These are phyloP conservation scores for Suillus paluster DNA, from an alignment of 768 basidiomycete species.

Conservation along the genomic window DNA sequence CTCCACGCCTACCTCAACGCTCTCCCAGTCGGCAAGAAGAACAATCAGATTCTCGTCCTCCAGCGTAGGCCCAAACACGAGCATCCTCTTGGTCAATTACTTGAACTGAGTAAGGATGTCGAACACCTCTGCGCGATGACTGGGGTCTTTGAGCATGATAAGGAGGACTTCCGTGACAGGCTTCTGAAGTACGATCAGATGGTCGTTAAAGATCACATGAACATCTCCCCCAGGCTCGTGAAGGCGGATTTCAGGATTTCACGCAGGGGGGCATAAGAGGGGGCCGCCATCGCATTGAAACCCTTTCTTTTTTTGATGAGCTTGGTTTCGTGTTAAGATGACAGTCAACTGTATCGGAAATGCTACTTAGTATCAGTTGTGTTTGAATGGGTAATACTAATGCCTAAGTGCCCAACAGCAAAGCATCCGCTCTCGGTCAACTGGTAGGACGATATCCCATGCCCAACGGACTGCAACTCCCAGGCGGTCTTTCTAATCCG, in stretches of 20 bases:
- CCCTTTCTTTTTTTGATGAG: no score
- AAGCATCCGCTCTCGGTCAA: no score
- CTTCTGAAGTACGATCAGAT: slow-evolving; percentile 16
- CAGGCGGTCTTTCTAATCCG: no score
- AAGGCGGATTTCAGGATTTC: slow-evolving; percentile 12
- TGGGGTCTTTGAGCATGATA: slow-evolving; percentile 24
- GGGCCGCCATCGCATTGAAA: slow-evolving; percentile 5
- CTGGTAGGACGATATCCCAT: no score
- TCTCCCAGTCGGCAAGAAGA: slow-evolving; percentile 24
- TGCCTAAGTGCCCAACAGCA: no score
- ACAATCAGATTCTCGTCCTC: slow-evolving; percentile 27
- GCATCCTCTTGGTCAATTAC: slow-evolving; percentile 8
- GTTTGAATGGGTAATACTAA: no score
- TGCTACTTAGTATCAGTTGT: no score
- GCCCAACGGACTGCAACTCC: no score
- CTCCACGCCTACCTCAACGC: slow-evolving; percentile 25
- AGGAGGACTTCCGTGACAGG: slow-evolving; percentile 28
- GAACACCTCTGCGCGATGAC: slow-evolving; percentile 22
- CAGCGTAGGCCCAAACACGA: slow-evolving; percentile 25
- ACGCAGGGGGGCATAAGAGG: slow-evolving; percentile 9
- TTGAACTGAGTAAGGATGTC: slow-evolving; percentile 16
- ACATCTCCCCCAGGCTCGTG: slow-evolving; percentile 13
- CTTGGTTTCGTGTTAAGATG: no score
- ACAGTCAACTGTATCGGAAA: no score
- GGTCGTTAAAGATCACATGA: slow-evolving; percentile 23